A percentile compares a stretch with the other conserved stretches of the same genome.
Evolutionary conservation across 202 grass and related monocot species (phyloP).

Genomic region (Zoysia matrella): DNA sequence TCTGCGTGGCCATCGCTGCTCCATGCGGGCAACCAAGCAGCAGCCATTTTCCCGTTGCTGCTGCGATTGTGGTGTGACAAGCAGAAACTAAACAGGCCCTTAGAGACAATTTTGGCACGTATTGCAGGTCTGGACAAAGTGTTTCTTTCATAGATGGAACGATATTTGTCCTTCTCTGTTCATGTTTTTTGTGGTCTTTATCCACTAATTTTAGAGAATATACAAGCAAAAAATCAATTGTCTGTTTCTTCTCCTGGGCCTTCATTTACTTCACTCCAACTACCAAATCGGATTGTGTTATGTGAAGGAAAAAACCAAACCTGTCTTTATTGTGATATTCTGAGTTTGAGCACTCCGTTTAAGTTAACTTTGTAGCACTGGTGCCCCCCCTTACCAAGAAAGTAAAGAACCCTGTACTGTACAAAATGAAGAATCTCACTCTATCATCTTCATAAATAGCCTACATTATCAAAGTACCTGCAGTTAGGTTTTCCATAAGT

Average conservation of each 20-base stretch:
- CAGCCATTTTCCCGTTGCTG: too few species aligned
- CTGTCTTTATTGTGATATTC: neutral
- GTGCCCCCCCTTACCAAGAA: neutral
- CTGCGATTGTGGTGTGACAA: too few species aligned
- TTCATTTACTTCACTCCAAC: conserved; percentile 35
- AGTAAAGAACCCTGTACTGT: conserved; percentile 12
- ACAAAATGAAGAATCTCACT: conserved; percentile 16
- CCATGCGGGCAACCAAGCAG: too few species aligned
- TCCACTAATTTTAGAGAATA: conserved; percentile 11
- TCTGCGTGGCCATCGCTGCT: too few species aligned
- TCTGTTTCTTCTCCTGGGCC: neutral
- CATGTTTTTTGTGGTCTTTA: neutral
- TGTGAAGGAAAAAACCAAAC: neutral
- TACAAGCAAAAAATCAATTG: neutral
- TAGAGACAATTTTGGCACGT: conserved; percentile 19
- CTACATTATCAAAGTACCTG: conserved; percentile 4
- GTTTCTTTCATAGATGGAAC: conserved; percentile 36
- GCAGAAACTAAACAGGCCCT: neutral
- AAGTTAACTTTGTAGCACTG: neutral
- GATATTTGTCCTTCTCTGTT: conserved; percentile 8
- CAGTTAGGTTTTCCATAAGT: conserved; percentile 26
- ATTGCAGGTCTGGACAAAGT: conserved; percentile 30
- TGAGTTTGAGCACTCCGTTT: neutral
- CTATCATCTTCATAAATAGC: neutral
- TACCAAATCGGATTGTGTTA: conserved; percentile 1